Evolutionary conservation across 805 yeast genomes (phyloP), one percentile per base, ranked within the genome.

Genomic region (Wickerhamomyces queroliae): DNA sequence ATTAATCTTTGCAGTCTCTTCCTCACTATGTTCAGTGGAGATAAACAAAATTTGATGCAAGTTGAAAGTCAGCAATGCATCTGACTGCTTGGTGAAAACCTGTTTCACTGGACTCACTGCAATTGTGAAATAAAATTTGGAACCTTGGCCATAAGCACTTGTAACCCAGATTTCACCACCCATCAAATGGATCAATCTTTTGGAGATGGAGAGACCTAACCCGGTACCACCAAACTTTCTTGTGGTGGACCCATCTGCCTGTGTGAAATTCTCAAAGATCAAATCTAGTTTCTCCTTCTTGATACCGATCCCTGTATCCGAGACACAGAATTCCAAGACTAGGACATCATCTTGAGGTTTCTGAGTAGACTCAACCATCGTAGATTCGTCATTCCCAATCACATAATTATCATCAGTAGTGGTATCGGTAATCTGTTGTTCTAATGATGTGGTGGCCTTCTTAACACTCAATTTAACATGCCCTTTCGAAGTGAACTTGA

Each of bases 141-240:
- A 84, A 2, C 96, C 96, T 52, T 74, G 69, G 20, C 91, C 93
- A 55, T 79, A 84, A 44, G 72, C 73, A 1, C 95, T 84, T 18
- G 85, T 76, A 21, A 88, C 95, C 95, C 95, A 86, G 45, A 87
- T 86, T 47, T 83, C 91, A 57, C 95, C 96, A 32, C 95, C 95
- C 95, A 88, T 87, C 47, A 87, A 70, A 53, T 85, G 90, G 54
- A 88, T 87, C 50, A 87, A 71, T 52, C 86, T 88, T 59, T 85
- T 86, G 9, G 95, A 88, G 59, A 87, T 87, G 3, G 95, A 84
- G 40, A 87, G 69, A 15, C 96, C 96, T 34, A 87, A 69, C 47
- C 96, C 96, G 3, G 95, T 88, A 54, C 96, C 96, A 52, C 95
- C 96, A 58, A 87, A 88, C 61, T 86, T 86, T 58, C 95, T 75